These are phyloP conservation scores for Sechiopsis laciniata DNA, from an alignment of 306 rosid species.

Conservation along the genomic window DNA sequence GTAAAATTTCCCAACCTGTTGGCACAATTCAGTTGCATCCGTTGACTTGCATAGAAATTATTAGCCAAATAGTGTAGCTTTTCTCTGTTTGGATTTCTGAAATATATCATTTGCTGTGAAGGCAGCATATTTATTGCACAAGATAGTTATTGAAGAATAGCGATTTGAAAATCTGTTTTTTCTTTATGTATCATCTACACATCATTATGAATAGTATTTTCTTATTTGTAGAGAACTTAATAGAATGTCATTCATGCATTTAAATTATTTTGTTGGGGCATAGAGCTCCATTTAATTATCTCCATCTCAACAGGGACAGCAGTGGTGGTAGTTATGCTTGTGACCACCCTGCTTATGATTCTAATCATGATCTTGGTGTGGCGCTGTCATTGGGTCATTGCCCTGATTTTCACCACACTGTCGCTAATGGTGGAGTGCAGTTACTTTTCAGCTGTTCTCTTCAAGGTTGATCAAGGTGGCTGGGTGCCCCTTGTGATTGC, in stretches of 20 bases:
- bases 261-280: not conserved
- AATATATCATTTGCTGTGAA: not conserved
- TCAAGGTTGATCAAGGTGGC: slow-evolving; percentile 84
- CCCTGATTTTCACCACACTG: slow-evolving; percentile 51
- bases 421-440: slow-evolving; percentile 76
- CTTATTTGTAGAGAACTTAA: too few relatives aligned
- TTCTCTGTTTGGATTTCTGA: not conserved
- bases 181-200: not conserved
- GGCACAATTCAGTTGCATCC: too few relatives aligned
- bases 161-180: not conserved
- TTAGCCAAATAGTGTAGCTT: not conserved
- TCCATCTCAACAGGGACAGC: slow-evolving; percentile 65
- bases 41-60: not conserved
- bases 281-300: not conserved
- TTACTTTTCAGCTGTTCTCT: slow-evolving; percentile 75
- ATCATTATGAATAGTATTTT: not conserved
- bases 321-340: slow-evolving; percentile 80
- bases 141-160: not conserved
- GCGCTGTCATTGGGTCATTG: slow-evolving; percentile 89
- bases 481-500: slow-evolving; percentile 96
- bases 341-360: slow-evolving; percentile 76
- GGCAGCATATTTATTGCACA: not conserved
- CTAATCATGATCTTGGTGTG: slow-evolving; percentile 87
- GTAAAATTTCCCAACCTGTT: not conserved
- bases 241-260: slow-evolving; percentile 1